Conservation (phyloP, 2,329 filamentous ascomycete species). For the Fusarium sp. region DNA sequence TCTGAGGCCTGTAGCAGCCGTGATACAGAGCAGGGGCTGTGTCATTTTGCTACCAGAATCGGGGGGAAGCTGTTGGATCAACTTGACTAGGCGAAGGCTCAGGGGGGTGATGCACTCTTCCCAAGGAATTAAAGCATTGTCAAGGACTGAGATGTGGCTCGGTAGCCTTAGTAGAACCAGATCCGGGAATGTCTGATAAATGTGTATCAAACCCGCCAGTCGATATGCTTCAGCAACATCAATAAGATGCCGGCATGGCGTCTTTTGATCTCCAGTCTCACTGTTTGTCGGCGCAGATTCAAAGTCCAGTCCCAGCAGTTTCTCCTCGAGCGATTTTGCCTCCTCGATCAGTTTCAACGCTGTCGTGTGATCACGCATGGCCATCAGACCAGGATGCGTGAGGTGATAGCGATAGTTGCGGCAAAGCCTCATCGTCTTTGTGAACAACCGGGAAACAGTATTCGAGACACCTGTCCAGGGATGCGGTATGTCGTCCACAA, state of each 20-base stretch:
- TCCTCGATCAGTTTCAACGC: constrained; percentile 45
- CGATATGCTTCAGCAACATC: constrained; percentile 53
- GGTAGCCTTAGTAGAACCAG: constrained; percentile 47
- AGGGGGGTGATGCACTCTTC: constrained; percentile 49
- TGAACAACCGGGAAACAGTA: constrained; percentile 48
- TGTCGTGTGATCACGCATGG: constrained; percentile 23
- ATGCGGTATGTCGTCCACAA: constrained; percentile 45
- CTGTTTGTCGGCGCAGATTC: constrained; percentile 19
- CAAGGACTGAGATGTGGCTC: not conserved
- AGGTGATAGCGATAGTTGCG: constrained; percentile 48
- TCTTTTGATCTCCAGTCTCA: constrained; percentile 46
- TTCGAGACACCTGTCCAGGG: constrained; percentile 55
- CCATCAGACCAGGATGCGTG: constrained; percentile 29
- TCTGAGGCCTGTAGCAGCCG: constrained; percentile 48
- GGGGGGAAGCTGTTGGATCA: constrained; percentile 47
- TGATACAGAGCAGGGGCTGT: constrained; percentile 50
- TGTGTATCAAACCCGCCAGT: constrained; percentile 51
- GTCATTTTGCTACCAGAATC: constrained; percentile 50
- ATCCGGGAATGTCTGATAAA: constrained; percentile 54
- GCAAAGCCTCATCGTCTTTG: constrained; percentile 51
- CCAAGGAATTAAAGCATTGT: constrained; percentile 40
- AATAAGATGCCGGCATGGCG: constrained; percentile 47
- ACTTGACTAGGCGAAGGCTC: constrained; percentile 42
- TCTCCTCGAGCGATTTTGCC: constrained; percentile 48
- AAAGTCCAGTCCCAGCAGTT: constrained; percentile 47